Evolutionary conservation across 129 eudicot species (phyloP).

Genomic region (Kitagawia praeruptora): DNA sequence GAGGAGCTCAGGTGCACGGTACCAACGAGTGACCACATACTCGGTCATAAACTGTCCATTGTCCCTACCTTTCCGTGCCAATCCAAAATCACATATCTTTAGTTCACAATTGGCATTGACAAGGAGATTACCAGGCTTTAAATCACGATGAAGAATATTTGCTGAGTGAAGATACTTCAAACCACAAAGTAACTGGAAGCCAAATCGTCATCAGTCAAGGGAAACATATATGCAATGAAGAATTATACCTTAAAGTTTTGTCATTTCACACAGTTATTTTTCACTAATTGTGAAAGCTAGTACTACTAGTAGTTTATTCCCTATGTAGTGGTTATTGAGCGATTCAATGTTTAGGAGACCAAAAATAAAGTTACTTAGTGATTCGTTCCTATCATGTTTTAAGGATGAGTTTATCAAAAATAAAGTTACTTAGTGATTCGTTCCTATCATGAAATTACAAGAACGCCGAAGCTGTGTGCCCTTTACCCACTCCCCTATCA

Average conservation of each 20-base stretch:
- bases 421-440: too few species aligned
- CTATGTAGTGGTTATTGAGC: background rate
- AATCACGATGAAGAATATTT: slow-evolving; percentile 75
- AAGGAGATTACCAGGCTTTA: slow-evolving; percentile 76
- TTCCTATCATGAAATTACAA: too few species aligned
- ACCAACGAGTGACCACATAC: slow-evolving; percentile 87
- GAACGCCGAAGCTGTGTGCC: background rate
- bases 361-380: too few species aligned
- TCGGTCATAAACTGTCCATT: slow-evolving; percentile 76
- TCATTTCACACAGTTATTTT: background rate
- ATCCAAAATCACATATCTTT: slow-evolving; percentile 85
- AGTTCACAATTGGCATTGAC: slow-evolving; percentile 69
- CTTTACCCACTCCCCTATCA: background rate
- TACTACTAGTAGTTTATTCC: background rate
- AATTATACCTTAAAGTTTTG: background rate
- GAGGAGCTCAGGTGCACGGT: slow-evolving; percentile 84
- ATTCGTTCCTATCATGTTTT: too few species aligned
- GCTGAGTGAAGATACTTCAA: slow-evolving; percentile 79
- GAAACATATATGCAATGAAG: background rate
- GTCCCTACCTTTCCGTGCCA: slow-evolving; percentile 66
- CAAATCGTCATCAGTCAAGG: background rate
- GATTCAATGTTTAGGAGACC: background rate
- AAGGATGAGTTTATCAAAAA: too few species aligned
- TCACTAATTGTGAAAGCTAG: background rate
- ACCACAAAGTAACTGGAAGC: slow-evolving; percentile 67